Conservation (phyloP, 2,329 filamentous ascomycete species). For the Penicillium brasilianum region DNA sequence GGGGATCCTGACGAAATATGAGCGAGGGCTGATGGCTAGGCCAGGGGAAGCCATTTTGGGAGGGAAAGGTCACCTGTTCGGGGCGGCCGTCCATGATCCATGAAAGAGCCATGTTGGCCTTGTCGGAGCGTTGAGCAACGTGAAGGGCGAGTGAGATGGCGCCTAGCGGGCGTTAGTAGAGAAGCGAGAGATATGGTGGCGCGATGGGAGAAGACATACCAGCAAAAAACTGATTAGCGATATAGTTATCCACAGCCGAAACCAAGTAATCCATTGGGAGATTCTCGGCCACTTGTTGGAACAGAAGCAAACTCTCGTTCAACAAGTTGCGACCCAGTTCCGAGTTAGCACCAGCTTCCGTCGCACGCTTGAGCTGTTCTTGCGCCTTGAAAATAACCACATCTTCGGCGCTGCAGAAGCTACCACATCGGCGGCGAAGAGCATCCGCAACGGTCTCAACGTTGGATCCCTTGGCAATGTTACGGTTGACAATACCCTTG, state of each 20-base stretch:
- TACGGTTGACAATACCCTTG: slow-evolving; percentile 96
- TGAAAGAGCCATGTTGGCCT: slow-evolving; percentile 79
- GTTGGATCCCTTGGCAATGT: slow-evolving; percentile 94
- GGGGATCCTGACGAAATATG: slow-evolving; percentile 61
- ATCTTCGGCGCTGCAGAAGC: slow-evolving; percentile 96
- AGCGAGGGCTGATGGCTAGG: slow-evolving; percentile 14
- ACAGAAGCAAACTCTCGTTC: slow-evolving; percentile 86
- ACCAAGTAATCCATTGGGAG: slow-evolving; percentile 81
- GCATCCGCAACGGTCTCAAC: slow-evolving; percentile 97
- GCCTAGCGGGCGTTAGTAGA: slow-evolving; percentile 47
- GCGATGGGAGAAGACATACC: slow-evolving; percentile 45
- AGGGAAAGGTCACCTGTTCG: slow-evolving; percentile 49
- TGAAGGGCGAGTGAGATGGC: slow-evolving; percentile 85
- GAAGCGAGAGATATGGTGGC: no score
- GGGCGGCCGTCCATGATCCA: slow-evolving; percentile 88
- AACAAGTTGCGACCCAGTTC: slow-evolving; percentile 79
- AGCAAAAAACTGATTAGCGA: slow-evolving; percentile 84
- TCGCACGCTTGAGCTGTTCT: slow-evolving; percentile 87
- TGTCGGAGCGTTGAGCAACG: slow-evolving; percentile 83
- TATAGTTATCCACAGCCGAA: slow-evolving; percentile 78
- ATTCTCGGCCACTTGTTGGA: slow-evolving; percentile 84
- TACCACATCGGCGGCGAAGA: slow-evolving; percentile 88
- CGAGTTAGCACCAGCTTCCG: slow-evolving; percentile 74
- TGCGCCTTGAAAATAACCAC: slow-evolving; percentile 98
- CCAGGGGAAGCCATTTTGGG: not conserved